Evolutionary conservation across 2,329 filamentous ascomycete genomes (phyloP).

Genomic region (Colletotrichum karsti): DNA sequence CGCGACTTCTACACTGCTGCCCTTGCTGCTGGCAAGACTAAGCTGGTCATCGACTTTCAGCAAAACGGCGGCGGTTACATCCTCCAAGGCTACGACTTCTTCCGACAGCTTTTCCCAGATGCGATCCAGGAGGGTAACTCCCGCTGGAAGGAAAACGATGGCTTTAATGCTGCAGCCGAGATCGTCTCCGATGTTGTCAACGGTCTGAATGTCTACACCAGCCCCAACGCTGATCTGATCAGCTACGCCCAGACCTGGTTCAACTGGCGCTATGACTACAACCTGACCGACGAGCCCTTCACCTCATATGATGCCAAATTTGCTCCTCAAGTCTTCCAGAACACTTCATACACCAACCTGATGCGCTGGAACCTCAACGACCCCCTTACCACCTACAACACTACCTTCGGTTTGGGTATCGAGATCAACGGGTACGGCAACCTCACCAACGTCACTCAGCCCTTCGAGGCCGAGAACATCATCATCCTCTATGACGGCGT

Average conservation of each 20-base stretch:
- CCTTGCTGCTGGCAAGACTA: slow-evolving; percentile 60
- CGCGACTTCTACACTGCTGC: slow-evolving; percentile 43
- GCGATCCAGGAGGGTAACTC: slow-evolving; percentile 49
- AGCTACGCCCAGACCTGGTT: slow-evolving; percentile 58
- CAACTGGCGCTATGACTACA: slow-evolving; percentile 60
- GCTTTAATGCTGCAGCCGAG: slow-evolving; percentile 53
- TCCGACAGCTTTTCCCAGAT: slow-evolving; percentile 59
- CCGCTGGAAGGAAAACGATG: slow-evolving; percentile 46
- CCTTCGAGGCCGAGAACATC: slow-evolving; percentile 66
- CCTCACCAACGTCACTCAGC: slow-evolving; percentile 55
- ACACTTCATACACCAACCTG: slow-evolving; percentile 62
- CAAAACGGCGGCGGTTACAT: slow-evolving; percentile 68
- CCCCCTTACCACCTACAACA: slow-evolving; percentile 49
- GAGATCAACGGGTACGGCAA: slow-evolving; percentile 60
- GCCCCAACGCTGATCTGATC: slow-evolving; percentile 40
- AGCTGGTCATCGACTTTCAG: slow-evolving; percentile 67
- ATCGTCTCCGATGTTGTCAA: slow-evolving; percentile 52
- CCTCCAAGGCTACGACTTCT: slow-evolving; percentile 65
- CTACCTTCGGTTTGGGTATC: slow-evolving; percentile 50
- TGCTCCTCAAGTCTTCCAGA: slow-evolving; percentile 46
- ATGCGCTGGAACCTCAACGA: slow-evolving; percentile 61
- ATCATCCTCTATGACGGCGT: slow-evolving; percentile 67
- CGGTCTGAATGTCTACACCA: slow-evolving; percentile 55
- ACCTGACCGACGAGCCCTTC: slow-evolving; percentile 57
- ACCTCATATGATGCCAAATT: slow-evolving; percentile 56